Percentiles rank a stretch among this genome's conserved stretches.
These are phyloP conservation scores for Psilocybe cubensis DNA, from an alignment of 768 basidiomycete species.

Conservation along the genomic window DNA sequence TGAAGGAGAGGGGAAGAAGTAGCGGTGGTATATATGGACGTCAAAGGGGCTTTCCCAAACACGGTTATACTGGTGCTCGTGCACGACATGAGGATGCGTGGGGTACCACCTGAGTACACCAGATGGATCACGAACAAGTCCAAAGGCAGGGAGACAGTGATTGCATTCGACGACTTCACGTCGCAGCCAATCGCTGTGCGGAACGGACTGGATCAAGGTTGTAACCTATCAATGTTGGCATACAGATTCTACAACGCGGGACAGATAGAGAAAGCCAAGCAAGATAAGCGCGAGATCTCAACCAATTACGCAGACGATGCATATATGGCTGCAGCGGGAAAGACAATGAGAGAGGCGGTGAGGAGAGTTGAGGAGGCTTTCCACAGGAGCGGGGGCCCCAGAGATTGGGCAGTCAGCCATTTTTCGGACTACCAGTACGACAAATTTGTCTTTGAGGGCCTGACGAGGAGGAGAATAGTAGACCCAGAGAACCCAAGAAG, in stretches of 20 bases:
- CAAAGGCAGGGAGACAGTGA: conserved; percentile 18
- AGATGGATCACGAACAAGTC: conserved; percentile 17
- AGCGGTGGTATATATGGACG: conserved; percentile 41
- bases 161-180: conserved; percentile 23
- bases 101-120: conserved; percentile 28
- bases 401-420: conserved; percentile 7
- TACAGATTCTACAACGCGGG: conserved; percentile 3
- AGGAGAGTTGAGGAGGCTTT: neutral
- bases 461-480: neutral
- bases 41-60: conserved; percentile 48
- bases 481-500: neutral
- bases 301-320: conserved; percentile 10
- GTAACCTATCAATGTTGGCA: conserved; percentile 29
- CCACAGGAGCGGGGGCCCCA: neutral
- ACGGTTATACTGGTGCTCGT: conserved; percentile 31
- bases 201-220: conserved; percentile 28
- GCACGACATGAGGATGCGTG: conserved; percentile 32
- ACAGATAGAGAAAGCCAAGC: neutral
- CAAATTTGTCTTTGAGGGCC: conserved; percentile 7
- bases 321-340: neutral
- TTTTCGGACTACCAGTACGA: conserved; percentile 3
- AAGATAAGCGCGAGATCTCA: conserved; percentile 1
- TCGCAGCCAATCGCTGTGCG: conserved; percentile 15
- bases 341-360: neutral
- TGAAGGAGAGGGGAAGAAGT: conserved; percentile 38